A percentile compares a stretch with the other conserved stretches of the same genome.
Conservation (phyloP, 75 land plant species). For the Cupressus sempervirens region DNA sequence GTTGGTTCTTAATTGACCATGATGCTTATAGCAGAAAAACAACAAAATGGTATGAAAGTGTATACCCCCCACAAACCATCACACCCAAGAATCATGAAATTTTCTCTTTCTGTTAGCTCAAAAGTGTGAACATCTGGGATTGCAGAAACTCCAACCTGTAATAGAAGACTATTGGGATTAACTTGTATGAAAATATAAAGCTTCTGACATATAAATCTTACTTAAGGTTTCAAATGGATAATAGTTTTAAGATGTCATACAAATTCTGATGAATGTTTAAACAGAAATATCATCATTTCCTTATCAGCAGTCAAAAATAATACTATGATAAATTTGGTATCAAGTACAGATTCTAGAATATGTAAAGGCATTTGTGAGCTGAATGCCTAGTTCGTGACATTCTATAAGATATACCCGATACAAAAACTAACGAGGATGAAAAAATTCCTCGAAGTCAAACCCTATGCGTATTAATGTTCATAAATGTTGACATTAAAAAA, state of each 20-base stretch:
- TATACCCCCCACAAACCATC: constrained; percentile 92
- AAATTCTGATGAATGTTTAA: background rate
- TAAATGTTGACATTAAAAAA: background rate
- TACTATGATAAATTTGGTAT: background rate
- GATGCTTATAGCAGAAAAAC: background rate
- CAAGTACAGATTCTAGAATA: background rate
- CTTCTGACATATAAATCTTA: background rate
- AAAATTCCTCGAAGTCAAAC: background rate
- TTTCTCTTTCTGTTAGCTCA: constrained; percentile 67
- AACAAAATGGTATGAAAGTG: background rate
- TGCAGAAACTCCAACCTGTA: constrained; percentile 80
- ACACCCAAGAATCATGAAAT: constrained; percentile 82
- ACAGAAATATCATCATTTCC: background rate
- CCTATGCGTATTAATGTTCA: background rate
- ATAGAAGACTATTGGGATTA: background rate
- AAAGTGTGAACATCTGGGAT: constrained; percentile 76
- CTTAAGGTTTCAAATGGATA: background rate
- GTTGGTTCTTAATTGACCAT: background rate
- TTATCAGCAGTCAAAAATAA: background rate
- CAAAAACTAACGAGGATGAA: background rate
- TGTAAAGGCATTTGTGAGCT: background rate
- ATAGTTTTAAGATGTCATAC: background rate
- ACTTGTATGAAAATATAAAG: background rate
- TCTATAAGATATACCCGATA: background rate
- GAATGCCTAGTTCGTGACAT: background rate